These are phyloP conservation scores for Verticillium nubilum DNA, from an alignment of 2,329 filamentous ascomycete genomes.

Conservation along the genomic window DNA sequence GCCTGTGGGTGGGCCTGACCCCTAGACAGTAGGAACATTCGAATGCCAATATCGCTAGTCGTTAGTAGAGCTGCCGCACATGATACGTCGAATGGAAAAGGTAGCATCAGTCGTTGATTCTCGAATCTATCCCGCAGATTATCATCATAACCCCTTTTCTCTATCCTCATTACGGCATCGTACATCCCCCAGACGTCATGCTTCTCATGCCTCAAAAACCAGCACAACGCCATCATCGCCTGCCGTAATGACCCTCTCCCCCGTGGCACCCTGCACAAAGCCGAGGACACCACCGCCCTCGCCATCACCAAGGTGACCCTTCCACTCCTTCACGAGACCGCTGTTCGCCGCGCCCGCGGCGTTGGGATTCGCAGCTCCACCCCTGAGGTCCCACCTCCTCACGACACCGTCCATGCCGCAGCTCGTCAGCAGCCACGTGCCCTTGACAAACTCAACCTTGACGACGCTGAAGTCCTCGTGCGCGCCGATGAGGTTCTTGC, in stretches of 20 bases:
- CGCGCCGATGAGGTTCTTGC: constrained; percentile 73
- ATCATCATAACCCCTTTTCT: background rate
- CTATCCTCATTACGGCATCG: background rate
- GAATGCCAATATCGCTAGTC: too few relatives aligned
- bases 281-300: constrained; percentile 85
- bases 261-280: constrained; percentile 77
- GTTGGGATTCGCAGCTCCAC: constrained; percentile 27
- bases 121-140: background rate
- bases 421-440: constrained; percentile 69
- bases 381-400: constrained; percentile 76
- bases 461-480: constrained; percentile 89
- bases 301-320: constrained; percentile 76
- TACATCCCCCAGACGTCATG: background rate
- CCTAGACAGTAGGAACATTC: too few relatives aligned
- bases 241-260: constrained; percentile 75
- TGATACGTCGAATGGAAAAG: background rate
- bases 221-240: constrained; percentile 76
- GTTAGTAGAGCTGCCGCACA: too few relatives aligned
- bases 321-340: constrained; percentile 82
- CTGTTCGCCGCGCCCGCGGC: constrained; percentile 48
- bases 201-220: constrained; percentile 56
- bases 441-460: constrained; percentile 79
- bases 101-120: background rate
- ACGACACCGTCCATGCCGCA: constrained; percentile 92
- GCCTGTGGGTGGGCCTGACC: too few relatives aligned